Conservation (phyloP, 371 early-diverging fungal genomes). For the Circinella minor region DNA sequence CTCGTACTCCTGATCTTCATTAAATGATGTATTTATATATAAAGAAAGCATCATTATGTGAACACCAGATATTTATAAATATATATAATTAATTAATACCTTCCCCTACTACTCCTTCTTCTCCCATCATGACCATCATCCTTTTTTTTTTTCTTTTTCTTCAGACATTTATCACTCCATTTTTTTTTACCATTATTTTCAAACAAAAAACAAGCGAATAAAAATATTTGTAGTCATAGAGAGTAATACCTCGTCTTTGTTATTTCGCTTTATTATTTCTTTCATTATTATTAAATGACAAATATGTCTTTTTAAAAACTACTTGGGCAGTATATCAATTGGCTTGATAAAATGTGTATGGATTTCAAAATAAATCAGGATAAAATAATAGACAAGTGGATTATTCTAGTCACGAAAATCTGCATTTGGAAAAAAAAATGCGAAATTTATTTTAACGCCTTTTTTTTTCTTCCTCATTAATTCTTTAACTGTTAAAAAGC, state of each 20-base stretch:
- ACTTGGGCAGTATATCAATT: background rate
- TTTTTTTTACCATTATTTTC: background rate
- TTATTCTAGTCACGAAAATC: background rate
- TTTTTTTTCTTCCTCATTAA: background rate
- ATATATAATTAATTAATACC: too few relatives aligned
- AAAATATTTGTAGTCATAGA: background rate
- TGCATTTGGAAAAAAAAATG: background rate
- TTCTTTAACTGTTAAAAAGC: too few relatives aligned
- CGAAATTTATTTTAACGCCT: background rate
- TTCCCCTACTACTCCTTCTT: too few relatives aligned
- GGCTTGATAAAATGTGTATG: too few relatives aligned
- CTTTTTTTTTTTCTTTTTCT: too few relatives aligned
- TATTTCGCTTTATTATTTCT: too few relatives aligned
- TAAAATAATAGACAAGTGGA: too few relatives aligned
- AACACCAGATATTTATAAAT: too few relatives aligned
- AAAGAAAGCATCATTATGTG: background rate
- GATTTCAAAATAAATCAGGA: too few relatives aligned
- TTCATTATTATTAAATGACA: too few relatives aligned
- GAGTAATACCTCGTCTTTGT: background rate
- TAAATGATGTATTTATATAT: background rate
- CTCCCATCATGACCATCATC: too few relatives aligned
- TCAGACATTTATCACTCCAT: too few relatives aligned
- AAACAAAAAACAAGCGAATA: background rate
- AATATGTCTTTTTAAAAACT: background rate
- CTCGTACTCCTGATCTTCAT: constrained; percentile 12